Percentiles rank a stretch among this genome's conserved stretches.
These are phyloP conservation scores for Deakozyma indianensis DNA, from an alignment of 805 yeast species.

Conservation along the genomic window DNA sequence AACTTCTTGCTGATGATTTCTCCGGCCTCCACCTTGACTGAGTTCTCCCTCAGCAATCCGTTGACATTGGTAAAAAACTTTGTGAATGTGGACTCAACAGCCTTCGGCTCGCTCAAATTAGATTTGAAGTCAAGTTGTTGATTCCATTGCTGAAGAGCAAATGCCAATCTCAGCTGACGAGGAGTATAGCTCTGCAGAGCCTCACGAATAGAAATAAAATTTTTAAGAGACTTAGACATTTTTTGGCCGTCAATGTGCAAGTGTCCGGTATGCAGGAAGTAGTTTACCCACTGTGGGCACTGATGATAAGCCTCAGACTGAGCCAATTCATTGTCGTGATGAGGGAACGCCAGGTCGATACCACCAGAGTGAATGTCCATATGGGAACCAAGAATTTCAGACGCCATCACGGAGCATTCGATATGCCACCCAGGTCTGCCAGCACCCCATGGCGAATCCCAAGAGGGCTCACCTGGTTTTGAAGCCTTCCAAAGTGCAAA, in stretches of 20 bases:
- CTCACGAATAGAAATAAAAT: conserved; percentile 87
- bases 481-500: conserved; percentile 96
- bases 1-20: conserved; percentile 48
- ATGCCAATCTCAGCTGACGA: conserved; percentile 80
- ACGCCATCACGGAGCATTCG: conserved; percentile 98
- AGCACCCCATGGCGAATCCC: conserved; percentile 93
- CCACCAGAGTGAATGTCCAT: conserved; percentile 98
- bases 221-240: conserved; percentile 90
- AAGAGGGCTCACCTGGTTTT: conserved; percentile 92
- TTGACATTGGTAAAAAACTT: conserved; percentile 82
- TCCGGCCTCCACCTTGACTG: conserved; percentile 33
- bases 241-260: conserved; percentile 97
- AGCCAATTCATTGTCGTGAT: conserved; percentile 96
- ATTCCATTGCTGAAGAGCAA: conserved; percentile 88
- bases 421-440: conserved; percentile 99
- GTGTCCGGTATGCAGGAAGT: conserved; percentile 94
- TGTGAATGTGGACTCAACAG: conserved; percentile 57
- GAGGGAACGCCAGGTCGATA: conserved; percentile 94
- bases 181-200: conserved; percentile 59
- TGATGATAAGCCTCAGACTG: conserved; percentile 90
- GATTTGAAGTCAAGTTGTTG: conserved; percentile 86
- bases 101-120: conserved; percentile 58
- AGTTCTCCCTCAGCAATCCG: conserved; percentile 59
- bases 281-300: conserved; percentile 90
- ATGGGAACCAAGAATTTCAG: conserved; percentile 64